A percentile compares a stretch with the other conserved stretches of the same genome.
Conservation (phyloP, 306 rosid species). For the Lathyrus tuberosus region DNA sequence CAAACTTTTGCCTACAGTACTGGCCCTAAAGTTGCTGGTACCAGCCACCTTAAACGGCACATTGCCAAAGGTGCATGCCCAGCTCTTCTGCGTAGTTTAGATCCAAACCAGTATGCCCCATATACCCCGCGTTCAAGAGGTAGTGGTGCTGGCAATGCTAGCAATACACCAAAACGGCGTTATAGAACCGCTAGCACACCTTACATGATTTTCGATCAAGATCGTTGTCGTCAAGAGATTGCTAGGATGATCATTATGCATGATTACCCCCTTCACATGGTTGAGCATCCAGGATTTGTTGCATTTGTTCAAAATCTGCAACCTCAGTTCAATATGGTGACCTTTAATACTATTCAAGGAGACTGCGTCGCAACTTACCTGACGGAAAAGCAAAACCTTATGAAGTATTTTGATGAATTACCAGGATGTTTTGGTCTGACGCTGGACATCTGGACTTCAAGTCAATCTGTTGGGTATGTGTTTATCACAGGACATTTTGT, state of each 20-base stretch:
- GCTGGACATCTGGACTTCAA: constrained; percentile 78
- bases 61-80: constrained; percentile 93
- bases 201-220: constrained; percentile 64
- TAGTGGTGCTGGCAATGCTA: constrained; percentile 44
- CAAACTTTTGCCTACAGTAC: constrained; percentile 96
- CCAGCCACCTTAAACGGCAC: constrained; percentile 96
- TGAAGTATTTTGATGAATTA: constrained; percentile 63
- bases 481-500: constrained; percentile 83
- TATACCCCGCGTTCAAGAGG: constrained; percentile 60
- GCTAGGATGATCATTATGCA: constrained; percentile 97
- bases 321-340: constrained; percentile 85
- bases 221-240: constrained; percentile 82
- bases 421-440: constrained; percentile 90
- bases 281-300: constrained; percentile 88
- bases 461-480: constrained; percentile 80
- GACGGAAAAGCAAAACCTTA: constrained; percentile 66
- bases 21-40: constrained; percentile 92
- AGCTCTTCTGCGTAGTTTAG: constrained; percentile 70
- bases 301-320: constrained; percentile 85
- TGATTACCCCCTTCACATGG: constrained; percentile 95
- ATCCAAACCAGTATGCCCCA: constrained; percentile 58
- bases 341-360: constrained; percentile 87
- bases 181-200: constrained; percentile 67
- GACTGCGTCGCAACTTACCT: constrained; percentile 86
- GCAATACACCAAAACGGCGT: constrained; percentile 74